These are phyloP conservation scores for Ambrosiella cleistominuta DNA, from an alignment of 2,329 filamentous ascomycete genomes.

Conservation along the genomic window DNA sequence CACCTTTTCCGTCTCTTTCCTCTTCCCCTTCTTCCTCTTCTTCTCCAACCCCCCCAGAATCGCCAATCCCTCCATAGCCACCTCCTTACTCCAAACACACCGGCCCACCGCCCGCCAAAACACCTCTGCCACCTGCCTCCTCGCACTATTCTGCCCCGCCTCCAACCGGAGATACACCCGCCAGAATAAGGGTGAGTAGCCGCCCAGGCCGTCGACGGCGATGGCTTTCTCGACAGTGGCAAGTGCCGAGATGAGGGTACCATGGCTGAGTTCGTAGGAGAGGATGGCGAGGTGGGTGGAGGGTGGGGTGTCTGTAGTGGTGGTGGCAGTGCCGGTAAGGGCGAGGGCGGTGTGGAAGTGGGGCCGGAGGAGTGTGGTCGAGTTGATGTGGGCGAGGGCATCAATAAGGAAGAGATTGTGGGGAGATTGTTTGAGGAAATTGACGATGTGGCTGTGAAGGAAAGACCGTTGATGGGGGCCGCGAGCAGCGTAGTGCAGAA, in stretches of 20 bases:
- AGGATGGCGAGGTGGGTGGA: slow-evolving; percentile 32
- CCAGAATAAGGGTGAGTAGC: background rate
- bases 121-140: slow-evolving; percentile 19
- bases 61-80: slow-evolving; percentile 34
- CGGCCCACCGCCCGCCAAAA: slow-evolving; percentile 30
- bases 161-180: background rate
- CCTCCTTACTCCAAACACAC: slow-evolving; percentile 32
- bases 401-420: slow-evolving; percentile 59
- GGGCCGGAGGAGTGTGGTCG: slow-evolving; percentile 46
- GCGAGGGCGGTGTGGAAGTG: background rate
- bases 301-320: slow-evolving; percentile 23
- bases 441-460: slow-evolving; percentile 42
- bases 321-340: background rate
- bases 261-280: slow-evolving; percentile 30
- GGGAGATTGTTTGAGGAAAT: slow-evolving; percentile 49
- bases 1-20: background rate
- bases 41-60: slow-evolving; percentile 20
- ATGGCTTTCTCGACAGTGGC: slow-evolving; percentile 37
- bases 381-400: slow-evolving; percentile 57
- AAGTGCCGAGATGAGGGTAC: slow-evolving; percentile 31
- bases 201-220: slow-evolving; percentile 20
- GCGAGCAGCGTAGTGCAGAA: slow-evolving; percentile 41
- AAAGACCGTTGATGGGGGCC: slow-evolving; percentile 51
- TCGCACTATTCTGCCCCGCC: background rate
- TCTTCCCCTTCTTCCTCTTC: slow-evolving; percentile 23